Evolutionary conservation across 108 stramenopile species (phyloP).

Genomic region (Cyclotella kingstonii): DNA sequence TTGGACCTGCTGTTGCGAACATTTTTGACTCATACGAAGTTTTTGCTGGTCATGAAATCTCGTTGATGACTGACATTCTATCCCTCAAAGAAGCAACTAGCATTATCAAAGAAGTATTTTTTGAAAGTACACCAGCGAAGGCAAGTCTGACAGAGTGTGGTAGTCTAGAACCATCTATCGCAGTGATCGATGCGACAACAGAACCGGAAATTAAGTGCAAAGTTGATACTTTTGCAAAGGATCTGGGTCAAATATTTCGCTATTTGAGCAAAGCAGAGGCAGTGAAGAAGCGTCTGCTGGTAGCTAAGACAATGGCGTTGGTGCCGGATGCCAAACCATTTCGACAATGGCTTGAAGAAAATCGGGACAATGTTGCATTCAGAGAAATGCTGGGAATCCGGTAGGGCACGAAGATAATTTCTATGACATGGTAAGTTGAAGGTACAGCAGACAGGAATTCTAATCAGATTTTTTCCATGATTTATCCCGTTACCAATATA

Average conservation of each 20-base stretch:
- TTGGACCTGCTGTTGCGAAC: conserved; percentile 58
- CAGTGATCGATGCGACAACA: conserved; percentile 3
- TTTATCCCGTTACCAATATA: too few relatives aligned
- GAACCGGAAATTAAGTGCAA: conserved; percentile 22
- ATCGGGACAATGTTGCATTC: conserved; percentile 50
- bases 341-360: conserved; percentile 51
- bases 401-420: conserved; percentile 23
- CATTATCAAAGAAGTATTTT: conserved; percentile 37
- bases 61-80: conserved; percentile 52
- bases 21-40: conserved; percentile 61
- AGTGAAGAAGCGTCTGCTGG: conserved; percentile 36
- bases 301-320: conserved; percentile 56
- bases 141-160: not conserved
- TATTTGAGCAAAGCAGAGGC: conserved; percentile 38
- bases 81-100: conserved; percentile 36
- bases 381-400: conserved; percentile 60
- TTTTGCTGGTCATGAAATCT: conserved; percentile 67
- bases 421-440: too few relatives aligned
- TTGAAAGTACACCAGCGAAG: conserved; percentile 1
- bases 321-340: conserved; percentile 48
- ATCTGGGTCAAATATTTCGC: conserved; percentile 59
- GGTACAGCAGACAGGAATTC: too few relatives aligned
- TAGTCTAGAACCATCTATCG: not conserved
- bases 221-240: conserved; percentile 55
- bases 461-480: too few relatives aligned